A percentile compares a stretch with the other conserved stretches of the same genome.
These are phyloP conservation scores for Dioscorea zingiberensis DNA, from an alignment of 106 monocot genomes.

Conservation along the genomic window DNA sequence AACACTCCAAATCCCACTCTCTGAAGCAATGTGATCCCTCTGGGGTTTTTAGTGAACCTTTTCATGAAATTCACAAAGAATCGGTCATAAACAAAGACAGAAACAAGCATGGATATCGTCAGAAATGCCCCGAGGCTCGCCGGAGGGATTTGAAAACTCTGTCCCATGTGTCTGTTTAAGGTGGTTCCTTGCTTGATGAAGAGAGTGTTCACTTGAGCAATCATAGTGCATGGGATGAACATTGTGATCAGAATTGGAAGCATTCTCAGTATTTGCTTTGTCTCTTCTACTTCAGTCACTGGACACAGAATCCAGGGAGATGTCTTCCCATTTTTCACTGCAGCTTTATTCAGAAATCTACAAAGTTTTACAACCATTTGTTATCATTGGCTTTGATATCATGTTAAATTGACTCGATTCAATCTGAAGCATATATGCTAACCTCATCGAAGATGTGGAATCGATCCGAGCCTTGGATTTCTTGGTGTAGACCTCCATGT, in stretches of 20 bases:
- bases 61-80: conserved; percentile 19
- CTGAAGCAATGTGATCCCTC: conserved; percentile 52
- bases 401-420: no score
- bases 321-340: conserved; percentile 16
- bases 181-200: conserved; percentile 27
- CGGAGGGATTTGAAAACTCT: conserved; percentile 17
- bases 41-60: conserved; percentile 33
- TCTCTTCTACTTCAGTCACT: conserved; percentile 31
- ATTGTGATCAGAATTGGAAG: conserved; percentile 11
- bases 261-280: conserved; percentile 23
- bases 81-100: conserved; percentile 38
- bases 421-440: background rate
- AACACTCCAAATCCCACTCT: conserved; percentile 28
- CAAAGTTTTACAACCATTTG: no score
- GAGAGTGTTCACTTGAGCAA: conserved; percentile 22
- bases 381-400: no score
- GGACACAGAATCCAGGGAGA: conserved; percentile 18
- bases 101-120: conserved; percentile 50
- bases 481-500: conserved; percentile 11
- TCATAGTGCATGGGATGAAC: conserved; percentile 17
- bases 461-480: conserved; percentile 23
- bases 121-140: conserved; percentile 24
- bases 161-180: conserved; percentile 13
- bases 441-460: conserved; percentile 27
- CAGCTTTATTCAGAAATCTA: conserved; percentile 60